Percentiles rank a stretch among this genome's conserved stretches.
Evolutionary conservation across 2,329 filamentous ascomycete species (phyloP).

Genomic region (Aspergillus sergii): DNA sequence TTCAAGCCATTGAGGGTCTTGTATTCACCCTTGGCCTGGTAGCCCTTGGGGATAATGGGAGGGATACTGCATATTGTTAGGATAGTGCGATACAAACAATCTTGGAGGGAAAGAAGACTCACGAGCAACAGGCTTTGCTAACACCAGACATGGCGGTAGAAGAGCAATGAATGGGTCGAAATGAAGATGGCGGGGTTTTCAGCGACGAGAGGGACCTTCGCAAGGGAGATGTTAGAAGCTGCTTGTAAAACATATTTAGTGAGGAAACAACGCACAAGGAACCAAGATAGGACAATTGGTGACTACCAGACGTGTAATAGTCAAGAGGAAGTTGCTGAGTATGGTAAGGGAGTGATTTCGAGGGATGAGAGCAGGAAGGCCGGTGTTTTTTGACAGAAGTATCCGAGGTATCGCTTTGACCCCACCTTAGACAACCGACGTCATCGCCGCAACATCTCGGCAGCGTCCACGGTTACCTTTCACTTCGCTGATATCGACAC

Average conservation of each 20-base stretch:
- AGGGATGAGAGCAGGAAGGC: background rate
- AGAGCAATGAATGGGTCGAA: conserved; percentile 25
- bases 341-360: background rate
- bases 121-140: conserved; percentile 51
- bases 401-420: background rate
- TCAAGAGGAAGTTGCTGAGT: background rate
- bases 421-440: background rate
- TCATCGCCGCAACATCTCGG: background rate
- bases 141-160: conserved; percentile 41
- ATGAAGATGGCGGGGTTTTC: conserved; percentile 11
- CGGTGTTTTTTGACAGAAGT: background rate
- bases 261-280: conserved; percentile 6
- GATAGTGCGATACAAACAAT: background rate
- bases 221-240: conserved; percentile 28
- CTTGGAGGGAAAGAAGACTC: conserved; percentile 18
- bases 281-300: background rate
- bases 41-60: conserved; percentile 47
- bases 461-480: background rate
- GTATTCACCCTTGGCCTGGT: conserved; percentile 61
- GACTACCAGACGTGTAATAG: background rate
- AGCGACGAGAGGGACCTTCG: conserved; percentile 23
- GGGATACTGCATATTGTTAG: conserved; percentile 36
- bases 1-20: conserved; percentile 63
- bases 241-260: conserved; percentile 21
- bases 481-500: background rate